Percentiles rank a stretch among this genome's conserved stretches.
Evolutionary conservation across 192 early-diverging fungal species (phyloP).

Genomic region (Coemansia reversa): DNA sequence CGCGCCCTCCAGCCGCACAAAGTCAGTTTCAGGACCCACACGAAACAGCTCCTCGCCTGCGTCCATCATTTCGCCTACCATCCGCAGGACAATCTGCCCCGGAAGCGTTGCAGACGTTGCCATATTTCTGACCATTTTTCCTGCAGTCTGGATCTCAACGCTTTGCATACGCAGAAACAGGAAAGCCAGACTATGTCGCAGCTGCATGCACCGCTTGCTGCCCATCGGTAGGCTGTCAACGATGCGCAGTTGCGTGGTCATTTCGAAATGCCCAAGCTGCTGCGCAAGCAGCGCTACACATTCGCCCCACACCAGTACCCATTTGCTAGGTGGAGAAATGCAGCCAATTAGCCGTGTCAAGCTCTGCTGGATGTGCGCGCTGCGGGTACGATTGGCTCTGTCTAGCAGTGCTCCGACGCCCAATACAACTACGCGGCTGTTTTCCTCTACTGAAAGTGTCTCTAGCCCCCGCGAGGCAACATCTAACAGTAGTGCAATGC

Average conservation of each 20-base stretch:
- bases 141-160: not conserved
- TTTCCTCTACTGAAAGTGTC: conserved; percentile 14
- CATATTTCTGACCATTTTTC: conserved; percentile 9
- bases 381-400: conserved; percentile 9
- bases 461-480: conserved; percentile 17
- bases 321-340: conserved; percentile 27
- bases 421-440: conserved; percentile 7
- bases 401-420: conserved; percentile 20
- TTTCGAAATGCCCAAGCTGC: conserved; percentile 2
- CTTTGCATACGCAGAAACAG: conserved; percentile 22
- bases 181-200: conserved; percentile 33
- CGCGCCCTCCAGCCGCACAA: conserved; percentile 24
- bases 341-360: conserved; percentile 15
- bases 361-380: conserved; percentile 20
- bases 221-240: conserved; percentile 23
- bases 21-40: conserved; percentile 16
- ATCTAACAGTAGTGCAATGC: conserved; percentile 19
- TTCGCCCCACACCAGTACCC: conserved; percentile 29
- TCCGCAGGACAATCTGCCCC: conserved; percentile 32
- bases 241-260: conserved; percentile 14
- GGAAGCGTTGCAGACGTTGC: conserved; percentile 16
- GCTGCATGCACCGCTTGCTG: conserved; percentile 35
- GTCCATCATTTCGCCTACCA: conserved; percentile 40
- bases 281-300: conserved; percentile 15
- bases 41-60: conserved; percentile 14